These are phyloP conservation scores for Aspergillus candidus DNA, from an alignment of 2,329 filamentous ascomycete species.

Conservation along the genomic window DNA sequence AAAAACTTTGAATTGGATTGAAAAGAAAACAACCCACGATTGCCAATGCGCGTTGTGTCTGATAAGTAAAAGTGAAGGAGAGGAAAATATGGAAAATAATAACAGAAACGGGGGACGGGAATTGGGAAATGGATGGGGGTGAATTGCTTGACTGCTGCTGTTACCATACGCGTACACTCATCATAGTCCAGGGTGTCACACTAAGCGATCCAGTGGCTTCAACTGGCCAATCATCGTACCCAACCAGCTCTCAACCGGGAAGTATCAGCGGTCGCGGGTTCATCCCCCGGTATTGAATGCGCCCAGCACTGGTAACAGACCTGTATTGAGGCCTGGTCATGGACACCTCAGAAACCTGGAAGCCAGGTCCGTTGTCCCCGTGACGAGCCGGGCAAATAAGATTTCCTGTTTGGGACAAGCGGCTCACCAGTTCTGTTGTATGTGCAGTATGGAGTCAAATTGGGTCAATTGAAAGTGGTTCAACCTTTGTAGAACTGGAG, in stretches of 20 bases:
- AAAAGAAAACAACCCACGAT: slow-evolving; percentile 6
- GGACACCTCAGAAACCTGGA: slow-evolving; percentile 8
- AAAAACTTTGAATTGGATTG: not conserved
- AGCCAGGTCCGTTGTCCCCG: slow-evolving; percentile 7
- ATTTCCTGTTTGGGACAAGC: not conserved
- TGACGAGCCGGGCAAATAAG: slow-evolving; percentile 5
- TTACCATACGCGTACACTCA: not conserved
- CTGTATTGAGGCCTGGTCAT: slow-evolving; percentile 11
- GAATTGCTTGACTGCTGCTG: not conserved
- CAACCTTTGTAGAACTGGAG: no score
- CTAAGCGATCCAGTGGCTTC: no score
- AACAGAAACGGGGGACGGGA: not conserved
- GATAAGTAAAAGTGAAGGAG: slow-evolving; percentile 12
- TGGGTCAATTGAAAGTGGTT: no score
- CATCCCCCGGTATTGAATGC: slow-evolving; percentile 16
- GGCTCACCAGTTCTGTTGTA: no score
- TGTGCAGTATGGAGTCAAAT: no score
- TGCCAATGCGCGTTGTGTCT: slow-evolving; percentile 2
- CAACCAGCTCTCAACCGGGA: slow-evolving; percentile 8
- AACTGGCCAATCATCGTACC: not conserved
- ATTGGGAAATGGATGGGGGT: not conserved
- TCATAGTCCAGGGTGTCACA: slow-evolving; percentile 3
- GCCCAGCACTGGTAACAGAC: not conserved
- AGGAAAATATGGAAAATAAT: slow-evolving; percentile 11
- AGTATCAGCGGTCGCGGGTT: slow-evolving; percentile 3